Base-by-base conservation (phyloP, 2,329 filamentous ascomycete genomes). In the Gyromitra esculenta region DNA sequence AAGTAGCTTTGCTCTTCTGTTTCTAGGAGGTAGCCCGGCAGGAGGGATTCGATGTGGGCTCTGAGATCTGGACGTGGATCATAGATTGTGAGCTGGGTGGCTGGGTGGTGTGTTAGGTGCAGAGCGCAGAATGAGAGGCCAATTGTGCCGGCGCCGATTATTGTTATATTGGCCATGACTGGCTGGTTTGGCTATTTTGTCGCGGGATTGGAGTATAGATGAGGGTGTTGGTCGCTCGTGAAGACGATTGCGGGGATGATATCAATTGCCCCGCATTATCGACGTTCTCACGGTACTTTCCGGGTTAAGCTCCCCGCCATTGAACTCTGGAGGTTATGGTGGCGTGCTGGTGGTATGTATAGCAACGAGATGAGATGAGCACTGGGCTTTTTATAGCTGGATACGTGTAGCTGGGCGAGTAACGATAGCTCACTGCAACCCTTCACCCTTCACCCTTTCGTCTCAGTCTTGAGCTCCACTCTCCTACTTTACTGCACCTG, bases 101-200 rank as follows among this genome's bases (percentile, higher is more conserved):
- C 81, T 18, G 82, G 81, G 5, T 83, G 81, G 66, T 86, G 84
- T 3, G 83, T 81, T 35, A 89, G 83, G 78, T 89, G 87, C 25
- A 88, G 85, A 35, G 87, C 86, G 7, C 86, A 85, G 81, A 88
- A 88, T 25, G 87, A 88, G 57, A 88, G 84, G 43, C 87, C 87
- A 56, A 89, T 89, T 21, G 84, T 84, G n/a, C 84, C 84, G 4
- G 83, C 78, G 4, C 84, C 84, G 60, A 85, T 82, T 21, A 85
- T 77, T 18, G 84, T 81, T 68, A 85, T 82, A 43, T 76, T 76
- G 13, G 59, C 43, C 18, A 75, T 75, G 59, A 6, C 11, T 6
- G 18, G 35, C 21, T 2, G 54, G 25, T 15, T 63, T 60, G 57
- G 37, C 41, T 21, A 21, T 52, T 52, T 18, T 13, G 48, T n/a